A percentile compares a stretch with the other conserved stretches of the same genome.
These are phyloP conservation scores for Singerocomus inundabilis DNA, from an alignment of 1,284 basidiomycete species.

Conservation along the genomic window DNA sequence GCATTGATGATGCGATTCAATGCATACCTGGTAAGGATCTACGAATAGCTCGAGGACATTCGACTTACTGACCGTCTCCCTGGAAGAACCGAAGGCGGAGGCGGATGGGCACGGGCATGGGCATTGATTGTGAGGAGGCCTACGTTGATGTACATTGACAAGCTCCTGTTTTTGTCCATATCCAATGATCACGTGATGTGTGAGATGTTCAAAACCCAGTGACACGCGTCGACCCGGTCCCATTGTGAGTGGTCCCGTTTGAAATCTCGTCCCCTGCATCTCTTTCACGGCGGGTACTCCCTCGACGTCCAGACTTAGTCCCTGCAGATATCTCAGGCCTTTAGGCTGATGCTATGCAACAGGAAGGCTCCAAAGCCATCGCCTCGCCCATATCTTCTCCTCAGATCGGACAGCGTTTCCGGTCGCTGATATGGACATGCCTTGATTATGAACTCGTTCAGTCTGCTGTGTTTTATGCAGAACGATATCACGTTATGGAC, in stretches of 20 bases:
- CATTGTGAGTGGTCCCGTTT: conserved; percentile 17
- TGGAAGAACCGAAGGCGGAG: conserved; percentile 69
- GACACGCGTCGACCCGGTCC: conserved; percentile 27
- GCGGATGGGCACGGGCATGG: conserved; percentile 62
- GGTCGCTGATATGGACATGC: conserved; percentile 69
- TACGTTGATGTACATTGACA: conserved; percentile 20
- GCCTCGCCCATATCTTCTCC: conserved; percentile 43
- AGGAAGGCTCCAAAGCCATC: conserved; percentile 37
- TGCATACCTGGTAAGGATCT: conserved; percentile 69
- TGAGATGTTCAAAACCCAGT: conserved; percentile 19
- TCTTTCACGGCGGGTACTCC: conserved; percentile 13
- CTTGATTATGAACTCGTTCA: conserved; percentile 73
- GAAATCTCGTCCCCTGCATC: conserved; percentile 22
- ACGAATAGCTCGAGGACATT: not conserved
- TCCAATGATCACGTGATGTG: conserved; percentile 35
- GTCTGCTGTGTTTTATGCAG: conserved; percentile 80
- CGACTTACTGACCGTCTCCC: conserved; percentile 23
- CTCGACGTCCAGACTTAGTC: conserved; percentile 17
- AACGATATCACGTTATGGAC: conserved; percentile 71
- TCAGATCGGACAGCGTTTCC: conserved; percentile 64
- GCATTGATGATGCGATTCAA: conserved; percentile 94
- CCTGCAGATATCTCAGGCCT: conserved; percentile 24
- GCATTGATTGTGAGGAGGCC: conserved; percentile 36
- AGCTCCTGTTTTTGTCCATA: no score
- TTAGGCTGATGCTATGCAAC: conserved; percentile 45